Conservation (phyloP, 2,329 filamentous ascomycete species). For the Ceratocystis colombiana region DNA sequence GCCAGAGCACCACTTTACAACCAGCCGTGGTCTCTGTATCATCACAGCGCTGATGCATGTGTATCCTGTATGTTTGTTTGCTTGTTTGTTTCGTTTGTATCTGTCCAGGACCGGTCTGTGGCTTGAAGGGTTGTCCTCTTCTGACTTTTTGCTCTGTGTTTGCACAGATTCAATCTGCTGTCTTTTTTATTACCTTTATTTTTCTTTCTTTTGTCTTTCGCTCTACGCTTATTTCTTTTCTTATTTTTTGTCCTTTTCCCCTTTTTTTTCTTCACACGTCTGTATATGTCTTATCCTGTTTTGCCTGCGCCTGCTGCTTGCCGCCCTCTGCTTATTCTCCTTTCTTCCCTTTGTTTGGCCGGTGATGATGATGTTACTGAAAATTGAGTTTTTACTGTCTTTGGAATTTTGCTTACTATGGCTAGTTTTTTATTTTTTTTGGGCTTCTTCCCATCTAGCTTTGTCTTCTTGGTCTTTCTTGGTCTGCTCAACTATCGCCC, state of each 20-base stretch:
- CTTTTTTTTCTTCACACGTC: constrained; percentile 1
- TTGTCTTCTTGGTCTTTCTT: constrained; percentile 5
- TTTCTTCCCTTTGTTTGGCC: constrained; percentile 14
- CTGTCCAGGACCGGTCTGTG: not conserved
- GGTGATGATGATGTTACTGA: constrained; percentile 5
- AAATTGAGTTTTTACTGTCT: constrained; percentile 8
- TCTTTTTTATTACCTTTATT: not conserved
- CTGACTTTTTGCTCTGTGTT: constrained; percentile 16
- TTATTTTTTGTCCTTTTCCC: constrained; percentile 1
- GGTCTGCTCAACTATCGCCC: too few species aligned
- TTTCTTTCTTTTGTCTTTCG: constrained; percentile 13
- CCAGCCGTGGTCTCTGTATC: constrained; percentile 3
- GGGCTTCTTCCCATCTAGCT: not conserved
- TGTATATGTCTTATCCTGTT: not conserved
- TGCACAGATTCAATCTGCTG: too few species aligned
- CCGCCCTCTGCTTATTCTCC: not conserved
- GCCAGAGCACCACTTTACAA: constrained; percentile 4
- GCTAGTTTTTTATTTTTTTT: not conserved
- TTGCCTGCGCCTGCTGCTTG: constrained; percentile 10
- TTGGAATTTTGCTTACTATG: not conserved
- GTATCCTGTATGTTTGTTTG: not conserved
- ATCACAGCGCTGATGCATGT: not conserved
- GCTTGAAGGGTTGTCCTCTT: constrained; percentile 6
- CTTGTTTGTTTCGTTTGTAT: constrained; percentile 20
- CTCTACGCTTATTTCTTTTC: not conserved